phyloP scores from a whole-genome alignment of 2,329 filamentous ascomycete genomes.

The Chaetomium olivaceum region DNA sequence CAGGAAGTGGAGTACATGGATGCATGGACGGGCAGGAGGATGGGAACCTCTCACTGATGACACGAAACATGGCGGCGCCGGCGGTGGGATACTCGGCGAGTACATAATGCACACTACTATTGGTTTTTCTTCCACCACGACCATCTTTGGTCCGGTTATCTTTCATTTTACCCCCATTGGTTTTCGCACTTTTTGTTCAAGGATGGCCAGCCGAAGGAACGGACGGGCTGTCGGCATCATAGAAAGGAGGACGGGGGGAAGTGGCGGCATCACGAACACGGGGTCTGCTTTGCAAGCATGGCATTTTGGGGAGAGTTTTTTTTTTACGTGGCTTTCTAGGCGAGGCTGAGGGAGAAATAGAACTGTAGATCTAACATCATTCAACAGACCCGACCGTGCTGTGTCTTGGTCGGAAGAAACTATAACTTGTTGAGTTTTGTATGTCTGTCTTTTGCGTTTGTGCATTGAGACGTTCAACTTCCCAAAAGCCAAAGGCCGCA shows the following conservation, averaged over 20 bases:
- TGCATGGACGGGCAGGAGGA: not conserved
- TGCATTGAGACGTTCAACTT: not conserved
- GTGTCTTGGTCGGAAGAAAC: not conserved
- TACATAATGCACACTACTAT: conserved; percentile 22
- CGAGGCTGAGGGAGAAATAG: not conserved
- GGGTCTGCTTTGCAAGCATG: not conserved
- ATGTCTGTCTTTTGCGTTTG: not conserved
- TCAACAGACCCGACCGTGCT: not conserved
- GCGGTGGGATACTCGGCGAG: conserved; percentile 5
- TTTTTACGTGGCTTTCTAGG: not conserved
- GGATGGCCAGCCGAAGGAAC: not conserved
- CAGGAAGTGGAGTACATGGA: not conserved
- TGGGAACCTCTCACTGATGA: conserved; percentile 1
- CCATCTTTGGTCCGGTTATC: not conserved
- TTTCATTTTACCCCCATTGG: not conserved
- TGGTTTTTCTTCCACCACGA: not conserved
- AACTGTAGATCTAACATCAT: not conserved
- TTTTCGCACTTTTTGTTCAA: not conserved
- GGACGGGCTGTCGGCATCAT: not conserved
- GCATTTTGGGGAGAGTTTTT: not conserved
- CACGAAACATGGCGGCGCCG: conserved; percentile 2
- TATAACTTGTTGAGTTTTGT: not conserved
- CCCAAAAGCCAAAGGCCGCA: too few species aligned
- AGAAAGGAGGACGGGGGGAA: not conserved
- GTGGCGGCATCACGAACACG: conserved; percentile 3